Percentiles rank a stretch among this genome's conserved stretches.
phyloP scores from a whole-genome alignment of 176 grass and related monocot genomes.

The Musa troglodytarum region DNA sequence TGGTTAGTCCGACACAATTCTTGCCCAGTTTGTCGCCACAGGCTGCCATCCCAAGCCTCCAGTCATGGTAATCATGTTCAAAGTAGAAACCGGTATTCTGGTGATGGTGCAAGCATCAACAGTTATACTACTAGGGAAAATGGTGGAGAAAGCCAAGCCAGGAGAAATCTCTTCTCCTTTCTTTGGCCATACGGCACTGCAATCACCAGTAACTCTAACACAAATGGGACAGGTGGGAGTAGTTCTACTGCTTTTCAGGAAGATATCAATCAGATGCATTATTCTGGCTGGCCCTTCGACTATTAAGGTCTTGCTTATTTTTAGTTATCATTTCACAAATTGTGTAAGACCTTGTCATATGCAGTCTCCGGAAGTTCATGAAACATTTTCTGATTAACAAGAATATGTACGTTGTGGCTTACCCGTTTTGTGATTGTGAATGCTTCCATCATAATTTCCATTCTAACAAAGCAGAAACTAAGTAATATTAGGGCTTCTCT shows the following conservation, averaged over 20 bases:
- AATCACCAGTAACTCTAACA: not conserved
- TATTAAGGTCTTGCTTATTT: slow-evolving; percentile 9
- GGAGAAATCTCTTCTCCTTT: slow-evolving; percentile 20
- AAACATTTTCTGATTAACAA: not conserved
- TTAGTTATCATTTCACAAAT: not conserved
- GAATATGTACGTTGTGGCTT: too few relatives aligned
- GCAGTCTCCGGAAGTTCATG: not conserved
- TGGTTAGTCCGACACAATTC: slow-evolving; percentile 26
- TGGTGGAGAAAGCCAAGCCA: slow-evolving; percentile 2
- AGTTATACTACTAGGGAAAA: not conserved
- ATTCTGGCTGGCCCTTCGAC: slow-evolving; percentile 24
- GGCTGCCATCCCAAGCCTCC: slow-evolving; percentile 14
- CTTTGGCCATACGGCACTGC: slow-evolving; percentile 6
- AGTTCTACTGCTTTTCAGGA: slow-evolving; percentile 13
- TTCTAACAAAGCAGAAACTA: too few relatives aligned
- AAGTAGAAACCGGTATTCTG: not conserved
- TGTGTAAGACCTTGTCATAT: not conserved
- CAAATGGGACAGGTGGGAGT: not conserved
- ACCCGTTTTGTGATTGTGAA: too few relatives aligned
- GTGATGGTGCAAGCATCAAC: not conserved
- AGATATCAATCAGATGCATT: slow-evolving; percentile 21
- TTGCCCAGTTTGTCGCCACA: slow-evolving; percentile 25
- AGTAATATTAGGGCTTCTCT: too few relatives aligned
- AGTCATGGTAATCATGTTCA: not conserved
- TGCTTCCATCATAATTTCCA: too few relatives aligned